Evolutionary conservation across 768 basidiomycete genomes (phyloP).

Genomic region (Lentinula sp.): DNA sequence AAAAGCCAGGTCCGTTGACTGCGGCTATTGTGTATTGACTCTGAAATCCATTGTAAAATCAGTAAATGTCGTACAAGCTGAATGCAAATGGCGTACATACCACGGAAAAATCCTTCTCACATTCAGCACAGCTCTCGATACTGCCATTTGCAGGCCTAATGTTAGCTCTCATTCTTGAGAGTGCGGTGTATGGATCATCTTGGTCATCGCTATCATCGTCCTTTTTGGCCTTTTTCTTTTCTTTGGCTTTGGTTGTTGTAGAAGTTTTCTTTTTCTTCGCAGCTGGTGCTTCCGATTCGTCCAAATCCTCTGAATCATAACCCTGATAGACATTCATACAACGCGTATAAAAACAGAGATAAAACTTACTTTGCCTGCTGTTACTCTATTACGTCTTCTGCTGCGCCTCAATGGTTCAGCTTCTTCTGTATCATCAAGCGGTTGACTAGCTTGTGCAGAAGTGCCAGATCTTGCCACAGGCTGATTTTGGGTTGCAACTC

Average conservation of each 20-base stretch:
- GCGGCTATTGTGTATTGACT: constrained; percentile 83
- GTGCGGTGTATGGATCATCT: constrained; percentile 52
- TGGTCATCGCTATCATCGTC: constrained; percentile 43
- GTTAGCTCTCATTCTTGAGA: constrained; percentile 45
- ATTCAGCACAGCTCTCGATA: constrained; percentile 76
- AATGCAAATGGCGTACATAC: constrained; percentile 43
- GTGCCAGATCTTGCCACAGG: constrained; percentile 43
- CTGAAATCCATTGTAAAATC: constrained; percentile 30
- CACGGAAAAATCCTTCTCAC: constrained; percentile 81
- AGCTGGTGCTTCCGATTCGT: constrained; percentile 44
- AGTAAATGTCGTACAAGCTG: neutral
- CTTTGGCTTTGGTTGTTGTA: constrained; percentile 28
- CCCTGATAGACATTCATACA: constrained; percentile 23
- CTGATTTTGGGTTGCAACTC: constrained; percentile 24
- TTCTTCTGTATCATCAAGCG: constrained; percentile 8
- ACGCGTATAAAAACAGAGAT: neutral
- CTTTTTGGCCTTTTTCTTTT: constrained; percentile 41
- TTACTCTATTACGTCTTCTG: constrained; percentile 3
- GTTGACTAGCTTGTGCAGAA: constrained; percentile 9
- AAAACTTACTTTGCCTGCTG: neutral
- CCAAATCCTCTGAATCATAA: constrained; percentile 73
- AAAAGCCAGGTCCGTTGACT: constrained; percentile 63
- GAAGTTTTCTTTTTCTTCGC: constrained; percentile 53
- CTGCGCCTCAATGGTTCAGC: neutral
- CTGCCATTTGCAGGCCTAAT: constrained; percentile 68